phyloP scores from a whole-genome alignment of 495 filamentous ascomycete genomes.

The Lasiosphaeria ovina region DNA sequence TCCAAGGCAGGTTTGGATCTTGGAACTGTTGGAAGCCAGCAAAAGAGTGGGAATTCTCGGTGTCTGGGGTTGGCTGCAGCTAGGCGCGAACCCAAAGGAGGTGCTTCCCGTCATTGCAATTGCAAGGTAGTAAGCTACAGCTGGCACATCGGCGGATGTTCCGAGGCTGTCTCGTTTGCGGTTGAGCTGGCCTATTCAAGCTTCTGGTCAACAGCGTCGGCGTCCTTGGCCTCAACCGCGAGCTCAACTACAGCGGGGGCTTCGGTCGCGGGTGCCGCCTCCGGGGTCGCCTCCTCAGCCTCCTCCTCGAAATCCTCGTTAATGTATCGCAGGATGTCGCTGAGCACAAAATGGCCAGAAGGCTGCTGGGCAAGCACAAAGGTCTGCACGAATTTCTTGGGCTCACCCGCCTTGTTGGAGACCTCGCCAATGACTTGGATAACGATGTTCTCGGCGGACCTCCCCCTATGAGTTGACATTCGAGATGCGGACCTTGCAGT shows the following conservation, averaged over 20 bases:
- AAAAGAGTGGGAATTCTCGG: too few species aligned
- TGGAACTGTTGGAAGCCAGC: too few species aligned
- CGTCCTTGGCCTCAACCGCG: constrained; percentile 42
- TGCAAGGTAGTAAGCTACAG: too few species aligned
- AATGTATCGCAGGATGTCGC: constrained; percentile 95
- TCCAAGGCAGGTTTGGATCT: too few species aligned
- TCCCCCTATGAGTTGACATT: constrained; percentile 97
- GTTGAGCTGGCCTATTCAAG: constrained; percentile 41
- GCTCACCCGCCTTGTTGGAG: constrained; percentile 84
- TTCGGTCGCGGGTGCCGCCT: constrained; percentile 44
- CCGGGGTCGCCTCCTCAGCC: constrained; percentile 39
- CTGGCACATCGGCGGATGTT: constrained; percentile 41
- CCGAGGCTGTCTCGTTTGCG: constrained; percentile 37
- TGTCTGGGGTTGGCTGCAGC: too few species aligned
- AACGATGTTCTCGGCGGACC: constrained; percentile 85
- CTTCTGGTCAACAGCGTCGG: constrained; percentile 49
- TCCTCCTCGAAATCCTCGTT: constrained; percentile 71
- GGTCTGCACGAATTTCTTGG: constrained; percentile 96
- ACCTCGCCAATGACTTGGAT: constrained; percentile 98
- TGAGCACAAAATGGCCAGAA: constrained; percentile 96
- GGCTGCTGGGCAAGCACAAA: constrained; percentile 96
- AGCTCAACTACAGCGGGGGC: constrained; percentile 42
- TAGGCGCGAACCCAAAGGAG: too few species aligned
- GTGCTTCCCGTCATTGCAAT: too few species aligned
- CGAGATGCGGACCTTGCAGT: constrained; percentile 96